Base-by-base conservation (phyloP, 2,329 filamentous ascomycete species). In the Volutella citrinella region DNA sequence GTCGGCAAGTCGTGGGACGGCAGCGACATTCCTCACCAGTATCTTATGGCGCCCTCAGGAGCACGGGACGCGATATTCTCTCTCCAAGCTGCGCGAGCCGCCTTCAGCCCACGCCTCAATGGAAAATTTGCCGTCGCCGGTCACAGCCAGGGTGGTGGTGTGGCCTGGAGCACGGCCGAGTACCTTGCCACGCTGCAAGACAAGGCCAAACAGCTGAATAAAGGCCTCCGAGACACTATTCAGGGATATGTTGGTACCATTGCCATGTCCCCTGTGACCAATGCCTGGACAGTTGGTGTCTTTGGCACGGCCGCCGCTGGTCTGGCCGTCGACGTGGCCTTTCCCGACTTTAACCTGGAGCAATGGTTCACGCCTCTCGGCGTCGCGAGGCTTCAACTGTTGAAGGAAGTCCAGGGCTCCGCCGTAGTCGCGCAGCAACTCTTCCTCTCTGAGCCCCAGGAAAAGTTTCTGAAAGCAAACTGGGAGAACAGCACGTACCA, bases 81-180 rank as follows among this genome's bases (percentile, higher is more conserved):
- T 1, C 43, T 72, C 6, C 25, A 53, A 14, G 70, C 72, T 2
- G 64, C 66, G 0, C 56, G 54, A 13, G 41, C 37, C 10, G 63
- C 65, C 0, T 75, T 72, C 34, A 45, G 58, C 0, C 43, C 49
- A 2, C 42, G 51, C 0, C 46, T 67, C 0, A 54, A 41, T 3
- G 38, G 52, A 1, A 47, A 60, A 1, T 75, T 68, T 27, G 65
- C 70, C 4, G 55, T 61, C n/a, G 57, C 66, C 38, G 69, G 69
- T 3, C 66, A 72, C 32, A 68, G 61, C 8, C 66, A 74, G 44
- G 70, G 70, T 7, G 69, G 67, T 7, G 59, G 56, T 0, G 59
- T 57, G 1, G 63, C 63, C 0, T 74, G 70, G 70, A 37, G 23
- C 10, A 33, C 32, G 1, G 41, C 42, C 0, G 42, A 46, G n/a